Percentiles rank a stretch among this genome's conserved stretches.
These are phyloP conservation scores for Rhodotorula mucilaginosa DNA, from an alignment of 1,284 basidiomycete species.

Conservation along the genomic window DNA sequence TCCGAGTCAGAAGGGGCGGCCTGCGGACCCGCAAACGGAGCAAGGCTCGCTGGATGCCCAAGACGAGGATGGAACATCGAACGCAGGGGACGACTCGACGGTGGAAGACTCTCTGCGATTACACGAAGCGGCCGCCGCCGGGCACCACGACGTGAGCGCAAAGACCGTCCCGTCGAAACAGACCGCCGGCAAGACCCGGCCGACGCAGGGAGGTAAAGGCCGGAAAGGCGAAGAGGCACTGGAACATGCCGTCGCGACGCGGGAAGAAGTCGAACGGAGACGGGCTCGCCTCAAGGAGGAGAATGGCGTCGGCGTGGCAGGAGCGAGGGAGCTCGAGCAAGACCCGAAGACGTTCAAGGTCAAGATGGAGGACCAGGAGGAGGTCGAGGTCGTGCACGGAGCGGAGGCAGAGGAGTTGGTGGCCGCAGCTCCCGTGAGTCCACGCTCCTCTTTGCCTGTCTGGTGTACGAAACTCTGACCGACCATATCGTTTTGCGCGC, in stretches of 20 bases:
- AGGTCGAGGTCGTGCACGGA: conserved; percentile 30
- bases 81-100: not conserved
- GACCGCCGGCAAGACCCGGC: conserved; percentile 1
- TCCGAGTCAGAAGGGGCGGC: not conserved
- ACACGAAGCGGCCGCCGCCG: not conserved
- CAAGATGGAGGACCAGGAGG: conserved; percentile 32
- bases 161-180: conserved; percentile 20
- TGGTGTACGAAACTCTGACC: too few relatives aligned
- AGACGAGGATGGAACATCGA: not conserved
- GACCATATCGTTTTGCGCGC: too few relatives aligned
- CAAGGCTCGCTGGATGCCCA: not conserved
- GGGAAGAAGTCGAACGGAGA: conserved; percentile 39
- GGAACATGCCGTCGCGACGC: conserved; percentile 38
- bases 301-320: conserved; percentile 23
- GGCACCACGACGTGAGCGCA: conserved; percentile 22
- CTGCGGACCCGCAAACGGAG: not conserved
- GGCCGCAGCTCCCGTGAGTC: conserved; percentile 11
- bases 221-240: conserved; percentile 36
- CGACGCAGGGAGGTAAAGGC: conserved; percentile 38
- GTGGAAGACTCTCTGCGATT: not conserved
- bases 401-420: conserved; percentile 27
- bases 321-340: conserved; percentile 9
- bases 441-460: not conserved
- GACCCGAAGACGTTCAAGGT: conserved; percentile 6
- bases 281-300: conserved; percentile 31